Percentiles rank a stretch among this genome's conserved stretches.
Evolutionary conservation across 2,329 filamentous ascomycete species (phyloP).

Genomic region (Ceratocystis variospora): DNA sequence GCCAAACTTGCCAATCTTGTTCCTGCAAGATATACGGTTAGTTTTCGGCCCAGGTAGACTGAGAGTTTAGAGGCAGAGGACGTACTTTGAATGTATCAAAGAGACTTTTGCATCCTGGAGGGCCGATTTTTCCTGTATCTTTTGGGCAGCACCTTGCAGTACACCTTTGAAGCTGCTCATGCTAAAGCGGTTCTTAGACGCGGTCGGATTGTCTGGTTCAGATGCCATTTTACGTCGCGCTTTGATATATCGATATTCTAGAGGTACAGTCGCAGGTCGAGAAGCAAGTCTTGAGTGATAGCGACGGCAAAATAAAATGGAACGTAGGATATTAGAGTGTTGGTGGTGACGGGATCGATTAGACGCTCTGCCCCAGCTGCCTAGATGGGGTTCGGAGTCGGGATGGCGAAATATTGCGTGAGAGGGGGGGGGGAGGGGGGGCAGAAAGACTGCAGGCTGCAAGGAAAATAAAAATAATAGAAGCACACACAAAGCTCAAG

Average conservation of each 20-base stretch:
- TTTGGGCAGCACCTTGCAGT: constrained; percentile 12
- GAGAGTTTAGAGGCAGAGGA: constrained; percentile 3
- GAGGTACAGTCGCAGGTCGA: background rate
- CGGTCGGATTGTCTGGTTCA: constrained; percentile 3
- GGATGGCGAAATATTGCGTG: background rate
- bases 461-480: background rate
- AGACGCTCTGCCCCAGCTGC: background rate
- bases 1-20: constrained; percentile 48
- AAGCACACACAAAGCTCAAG: background rate
- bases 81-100: constrained; percentile 46
- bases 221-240: constrained; percentile 9
- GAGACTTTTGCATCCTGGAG: constrained; percentile 32
- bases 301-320: background rate
- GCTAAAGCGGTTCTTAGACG: constrained; percentile 14
- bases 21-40: constrained; percentile 22
- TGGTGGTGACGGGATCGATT: background rate
- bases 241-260: background rate
- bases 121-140: constrained; percentile 13
- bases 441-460: background rate
- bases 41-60: background rate
- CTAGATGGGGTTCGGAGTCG: background rate
- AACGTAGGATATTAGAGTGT: background rate
- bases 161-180: constrained; percentile 16
- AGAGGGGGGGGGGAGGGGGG: background rate
- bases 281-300: background rate